Evolutionary conservation across 177 flowering plant species (phyloP).

Genomic region (Vitis hybrid): DNA sequence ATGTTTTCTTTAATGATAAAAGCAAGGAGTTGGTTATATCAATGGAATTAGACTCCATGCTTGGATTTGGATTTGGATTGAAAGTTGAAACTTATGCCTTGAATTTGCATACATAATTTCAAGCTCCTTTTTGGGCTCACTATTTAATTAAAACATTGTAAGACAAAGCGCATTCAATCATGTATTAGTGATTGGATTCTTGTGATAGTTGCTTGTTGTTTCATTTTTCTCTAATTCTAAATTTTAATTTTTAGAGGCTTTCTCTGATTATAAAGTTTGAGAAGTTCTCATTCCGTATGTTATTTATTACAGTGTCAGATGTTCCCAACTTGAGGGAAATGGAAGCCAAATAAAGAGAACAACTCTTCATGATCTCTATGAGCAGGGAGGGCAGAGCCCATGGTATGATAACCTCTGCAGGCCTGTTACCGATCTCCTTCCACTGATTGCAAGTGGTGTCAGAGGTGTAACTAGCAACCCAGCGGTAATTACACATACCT

Average conservation of each 20-base stretch:
- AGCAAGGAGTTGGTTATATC: too few relatives aligned
- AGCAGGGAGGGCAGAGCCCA: constrained; percentile 89
- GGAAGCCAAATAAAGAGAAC: constrained; percentile 59
- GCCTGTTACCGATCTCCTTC: constrained; percentile 89
- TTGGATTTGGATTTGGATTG: too few relatives aligned
- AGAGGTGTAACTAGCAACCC: constrained; percentile 99
- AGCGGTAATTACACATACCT: constrained; percentile 50
- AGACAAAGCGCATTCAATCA: too few relatives aligned
- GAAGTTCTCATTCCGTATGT: neutral
- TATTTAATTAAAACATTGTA: too few relatives aligned
- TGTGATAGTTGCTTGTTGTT: neutral
- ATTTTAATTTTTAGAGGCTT: too few relatives aligned
- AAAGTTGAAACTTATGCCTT: too few relatives aligned
- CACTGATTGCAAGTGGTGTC: constrained; percentile 81
- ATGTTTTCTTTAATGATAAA: too few relatives aligned
- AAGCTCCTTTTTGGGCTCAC: too few relatives aligned
- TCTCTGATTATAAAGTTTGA: neutral
- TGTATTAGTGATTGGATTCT: neutral
- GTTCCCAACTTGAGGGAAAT: constrained; percentile 67
- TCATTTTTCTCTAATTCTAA: neutral
- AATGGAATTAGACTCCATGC: too few relatives aligned
- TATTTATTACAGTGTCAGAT: constrained; percentile 52
- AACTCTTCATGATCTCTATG: constrained; percentile 86
- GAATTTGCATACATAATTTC: too few relatives aligned
- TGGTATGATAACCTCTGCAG: constrained; percentile 99